phyloP scores from a whole-genome alignment of 1,139 yeast species.

The Pichia sp. region DNA sequence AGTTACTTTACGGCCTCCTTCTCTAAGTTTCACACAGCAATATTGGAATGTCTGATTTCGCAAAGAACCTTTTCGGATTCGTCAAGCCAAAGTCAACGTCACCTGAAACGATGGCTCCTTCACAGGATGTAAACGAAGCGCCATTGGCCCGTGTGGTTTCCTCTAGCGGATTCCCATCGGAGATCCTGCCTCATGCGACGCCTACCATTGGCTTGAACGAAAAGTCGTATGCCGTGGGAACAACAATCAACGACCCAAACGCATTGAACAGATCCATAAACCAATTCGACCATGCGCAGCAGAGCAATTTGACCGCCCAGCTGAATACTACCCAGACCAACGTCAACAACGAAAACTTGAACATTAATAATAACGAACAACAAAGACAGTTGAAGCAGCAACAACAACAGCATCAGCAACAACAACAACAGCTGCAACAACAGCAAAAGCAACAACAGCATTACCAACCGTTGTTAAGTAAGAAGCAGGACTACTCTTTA shows the following conservation, averaged over 20 bases:
- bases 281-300: constrained; percentile 26
- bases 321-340: constrained; percentile 14
- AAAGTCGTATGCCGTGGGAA: constrained; percentile 63
- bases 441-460: constrained; percentile 32
- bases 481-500: constrained; percentile 14
- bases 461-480: constrained; percentile 1
- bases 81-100: constrained; percentile 28
- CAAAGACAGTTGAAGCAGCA: constrained; percentile 10
- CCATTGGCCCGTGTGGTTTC: constrained; percentile 16
- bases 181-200: constrained; percentile 37
- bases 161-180: constrained; percentile 30
- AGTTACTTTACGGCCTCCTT: neutral
- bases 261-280: constrained; percentile 28
- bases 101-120: neutral
- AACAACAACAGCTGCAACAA: constrained; percentile 19
- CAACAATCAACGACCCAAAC: constrained; percentile 43
- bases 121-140: constrained; percentile 1
- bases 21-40: neutral
- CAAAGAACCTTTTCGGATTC: constrained; percentile 57
- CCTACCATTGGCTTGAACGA: constrained; percentile 69
- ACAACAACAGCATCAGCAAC: constrained; percentile 15
- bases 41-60: constrained; percentile 57
- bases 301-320: constrained; percentile 28
- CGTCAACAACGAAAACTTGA: constrained; percentile 9
- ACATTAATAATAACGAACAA: neutral